Conservation (phyloP, 2,329 filamentous ascomycete genomes). For the Sclerotinia minor region DNA sequence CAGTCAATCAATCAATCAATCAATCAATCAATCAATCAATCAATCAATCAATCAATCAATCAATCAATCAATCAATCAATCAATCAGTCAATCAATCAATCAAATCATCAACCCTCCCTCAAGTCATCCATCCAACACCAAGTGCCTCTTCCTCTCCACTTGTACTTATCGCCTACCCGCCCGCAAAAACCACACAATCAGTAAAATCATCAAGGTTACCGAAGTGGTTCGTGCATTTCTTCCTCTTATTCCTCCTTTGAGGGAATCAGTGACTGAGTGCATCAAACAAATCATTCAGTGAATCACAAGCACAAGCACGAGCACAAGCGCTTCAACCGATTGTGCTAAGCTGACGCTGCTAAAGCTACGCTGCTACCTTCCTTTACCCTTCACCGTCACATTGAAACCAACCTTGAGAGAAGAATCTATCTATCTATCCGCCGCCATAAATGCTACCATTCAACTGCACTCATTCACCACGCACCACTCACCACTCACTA, state of each 20-base stretch:
- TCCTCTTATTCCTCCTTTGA: neutral
- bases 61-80: too few relatives aligned
- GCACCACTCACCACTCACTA: neutral
- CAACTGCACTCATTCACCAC: conserved; percentile 37
- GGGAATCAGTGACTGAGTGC: neutral
- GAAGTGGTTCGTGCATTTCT: conserved; percentile 14
- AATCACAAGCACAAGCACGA: neutral
- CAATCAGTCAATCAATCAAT: too few relatives aligned
- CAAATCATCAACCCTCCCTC: neutral
- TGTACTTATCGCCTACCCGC: conserved; percentile 17
- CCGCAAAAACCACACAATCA: neutral
- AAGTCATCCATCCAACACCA: neutral
- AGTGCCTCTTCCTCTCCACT: neutral
- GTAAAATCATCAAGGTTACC: conserved; percentile 11
- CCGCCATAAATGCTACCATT: conserved; percentile 25
- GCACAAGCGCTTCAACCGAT: conserved; percentile 33
- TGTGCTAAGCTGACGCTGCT: conserved; percentile 29
- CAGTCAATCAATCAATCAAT: too few relatives aligned
- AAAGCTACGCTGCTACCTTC: neutral
- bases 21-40: too few relatives aligned
- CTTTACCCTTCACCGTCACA: conserved; percentile 25
- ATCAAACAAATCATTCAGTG: too few relatives aligned
- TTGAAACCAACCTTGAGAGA: conserved; percentile 14
- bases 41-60: too few relatives aligned
- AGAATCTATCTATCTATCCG: conserved; percentile 21